These are phyloP conservation scores for Populus hybrid DNA, from an alignment of 441 rosid species.

Conservation along the genomic window DNA sequence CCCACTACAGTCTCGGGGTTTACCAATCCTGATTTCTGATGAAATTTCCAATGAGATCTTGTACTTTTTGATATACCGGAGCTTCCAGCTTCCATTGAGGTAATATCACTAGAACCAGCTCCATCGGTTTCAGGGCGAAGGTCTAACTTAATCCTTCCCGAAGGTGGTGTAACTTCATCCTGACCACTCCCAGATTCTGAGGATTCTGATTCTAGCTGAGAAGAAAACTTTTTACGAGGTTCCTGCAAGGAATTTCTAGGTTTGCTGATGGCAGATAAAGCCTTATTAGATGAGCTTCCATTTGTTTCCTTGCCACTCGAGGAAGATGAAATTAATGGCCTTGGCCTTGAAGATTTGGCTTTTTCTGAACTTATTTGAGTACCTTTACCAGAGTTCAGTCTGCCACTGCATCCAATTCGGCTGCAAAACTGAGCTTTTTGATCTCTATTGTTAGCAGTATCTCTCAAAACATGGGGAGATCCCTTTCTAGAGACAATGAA, in stretches of 20 bases:
- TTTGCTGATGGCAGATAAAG: conserved; percentile 32
- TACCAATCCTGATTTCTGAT: conserved; percentile 44
- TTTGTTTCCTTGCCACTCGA: conserved; percentile 60
- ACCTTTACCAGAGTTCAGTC: conserved; percentile 49
- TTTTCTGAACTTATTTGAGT: conserved; percentile 46
- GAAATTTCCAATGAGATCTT: conserved; percentile 41
- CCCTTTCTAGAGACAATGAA: conserved; percentile 51
- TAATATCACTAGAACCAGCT: conserved; percentile 28
- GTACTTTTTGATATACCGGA: conserved; percentile 40
- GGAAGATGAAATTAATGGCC: conserved; percentile 43
- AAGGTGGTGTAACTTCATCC: conserved; percentile 40
- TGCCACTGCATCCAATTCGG: conserved; percentile 62
- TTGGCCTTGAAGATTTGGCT: conserved; percentile 50
- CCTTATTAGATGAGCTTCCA: conserved; percentile 64
- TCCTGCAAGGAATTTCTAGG: conserved; percentile 40
- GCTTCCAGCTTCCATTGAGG: conserved; percentile 42
- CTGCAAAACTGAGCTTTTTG: conserved; percentile 55
- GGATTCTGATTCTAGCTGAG: conserved; percentile 51
- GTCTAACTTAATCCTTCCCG: conserved; percentile 46
- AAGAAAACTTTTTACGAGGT: conserved; percentile 39
- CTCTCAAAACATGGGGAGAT: conserved; percentile 55
- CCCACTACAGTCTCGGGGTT: conserved; percentile 34
- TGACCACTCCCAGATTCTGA: conserved; percentile 58
- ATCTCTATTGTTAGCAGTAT: conserved; percentile 48
- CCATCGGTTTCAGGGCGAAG: conserved; percentile 26